These are phyloP conservation scores for Cystobasidium slooffiae DNA, from an alignment of 1,284 basidiomycete genomes.

Conservation along the genomic window DNA sequence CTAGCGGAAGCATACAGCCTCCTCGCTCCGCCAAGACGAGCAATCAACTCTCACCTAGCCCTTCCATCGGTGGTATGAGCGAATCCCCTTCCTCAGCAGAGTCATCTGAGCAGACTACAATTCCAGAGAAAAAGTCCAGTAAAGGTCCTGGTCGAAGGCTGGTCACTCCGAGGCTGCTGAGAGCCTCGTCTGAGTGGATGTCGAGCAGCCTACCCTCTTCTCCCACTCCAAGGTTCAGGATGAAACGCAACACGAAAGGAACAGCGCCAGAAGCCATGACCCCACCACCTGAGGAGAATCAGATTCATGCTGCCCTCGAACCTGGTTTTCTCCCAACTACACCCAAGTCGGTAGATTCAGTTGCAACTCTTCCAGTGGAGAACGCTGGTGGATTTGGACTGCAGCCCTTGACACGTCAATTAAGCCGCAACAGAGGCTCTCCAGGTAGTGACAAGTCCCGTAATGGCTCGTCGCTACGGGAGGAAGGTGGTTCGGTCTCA, in stretches of 20 bases:
- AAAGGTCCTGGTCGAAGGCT: constrained; percentile 13
- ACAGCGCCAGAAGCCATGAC: background rate
- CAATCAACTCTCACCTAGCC: constrained; percentile 31
- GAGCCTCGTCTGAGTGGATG: constrained; percentile 40
- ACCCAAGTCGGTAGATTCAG: constrained; percentile 14
- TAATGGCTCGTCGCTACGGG: background rate
- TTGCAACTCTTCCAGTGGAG: constrained; percentile 25
- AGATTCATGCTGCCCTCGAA: background rate
- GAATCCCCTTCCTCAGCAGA: constrained; percentile 16
- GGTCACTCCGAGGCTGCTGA: constrained; percentile 20
- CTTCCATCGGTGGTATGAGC: constrained; percentile 38
- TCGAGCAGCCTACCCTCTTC: constrained; percentile 32
- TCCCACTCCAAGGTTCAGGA: constrained; percentile 26
- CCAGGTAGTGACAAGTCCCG: background rate
- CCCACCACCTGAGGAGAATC: background rate
- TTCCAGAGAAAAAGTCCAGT: background rate
- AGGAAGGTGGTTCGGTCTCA: background rate
- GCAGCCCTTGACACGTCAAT: constrained; percentile 33
- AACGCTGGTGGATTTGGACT: background rate
- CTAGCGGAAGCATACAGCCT: constrained; percentile 4
- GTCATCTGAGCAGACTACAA: background rate
- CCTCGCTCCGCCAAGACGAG: background rate
- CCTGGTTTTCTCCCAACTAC: background rate
- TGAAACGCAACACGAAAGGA: constrained; percentile 25
- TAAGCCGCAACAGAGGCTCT: background rate